Evolutionary conservation across 805 yeast species (phyloP), one percentile per base, ranked within the genome.

Genomic region (Yamadazyma philogaea): DNA sequence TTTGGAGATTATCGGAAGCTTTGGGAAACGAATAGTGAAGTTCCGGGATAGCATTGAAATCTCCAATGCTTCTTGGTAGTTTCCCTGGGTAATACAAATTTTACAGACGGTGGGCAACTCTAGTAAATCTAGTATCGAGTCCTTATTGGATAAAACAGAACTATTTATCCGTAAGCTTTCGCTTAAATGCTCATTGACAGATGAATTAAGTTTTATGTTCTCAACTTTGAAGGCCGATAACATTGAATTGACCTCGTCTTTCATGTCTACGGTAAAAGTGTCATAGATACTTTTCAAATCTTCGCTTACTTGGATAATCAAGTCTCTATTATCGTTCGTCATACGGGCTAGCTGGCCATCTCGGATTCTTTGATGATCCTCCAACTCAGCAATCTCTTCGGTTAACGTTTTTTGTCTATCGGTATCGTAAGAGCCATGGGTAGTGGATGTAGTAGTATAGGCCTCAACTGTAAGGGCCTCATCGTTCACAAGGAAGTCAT

Each of bases 41-140:
- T 95, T 73, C 48, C 82, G 75, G 0, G 85, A 80, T 53, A 86
- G 81, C 22, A 84, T 75, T 10, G 89, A 84, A 11, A 91, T 77
- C 58, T 91, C 96, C 27, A 91, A 74, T 7, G 96, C 89, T 55
- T 89, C 96, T 26, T 88, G 84, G 57, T 90, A 93, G 55, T 85
- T 86, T 0, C 96, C 96, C 36, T 84, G 83, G 37, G 79, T 72
- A 8, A 90, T 87, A 61, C 97, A 87, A n/a, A 90, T 80, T 37
- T 81, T 75, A 26, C 91, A 81, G 37, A 91, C 60, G 1, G 95
- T 75, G 1, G 99, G 97, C 26, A 93, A 66, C 55, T 87, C 96
- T 50, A 91, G 67, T 7, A 90, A 74, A 53, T 87, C 96, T 46
- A 84, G 75, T 8, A 90, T 71, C 30, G 81, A 77, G 47, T 83